These are phyloP conservation scores for Peniophora sp. DNA, from an alignment of 1,284 basidiomycete genomes.

Conservation along the genomic window DNA sequence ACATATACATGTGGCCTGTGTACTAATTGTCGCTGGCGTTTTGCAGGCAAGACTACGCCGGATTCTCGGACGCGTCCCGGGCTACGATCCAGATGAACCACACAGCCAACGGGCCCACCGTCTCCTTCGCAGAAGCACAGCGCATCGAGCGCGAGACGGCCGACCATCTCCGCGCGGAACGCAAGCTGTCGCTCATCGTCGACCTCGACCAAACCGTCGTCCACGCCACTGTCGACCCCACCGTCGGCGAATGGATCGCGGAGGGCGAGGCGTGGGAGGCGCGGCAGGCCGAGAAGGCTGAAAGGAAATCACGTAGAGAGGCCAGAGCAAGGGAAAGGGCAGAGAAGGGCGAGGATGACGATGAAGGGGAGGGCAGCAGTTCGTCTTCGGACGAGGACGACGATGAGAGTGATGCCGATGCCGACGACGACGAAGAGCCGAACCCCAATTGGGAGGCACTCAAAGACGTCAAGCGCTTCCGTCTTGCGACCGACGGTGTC, in stretches of 20 bases:
- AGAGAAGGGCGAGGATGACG: conserved; percentile 15
- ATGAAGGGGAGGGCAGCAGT: conserved; percentile 9
- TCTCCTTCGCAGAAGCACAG: conserved; percentile 81
- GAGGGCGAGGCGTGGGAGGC: conserved; percentile 75
- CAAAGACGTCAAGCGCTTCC: conserved; percentile 84
- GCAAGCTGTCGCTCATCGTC: conserved; percentile 90
- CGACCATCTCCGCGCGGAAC: conserved; percentile 63
- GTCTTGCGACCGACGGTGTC: conserved; percentile 67
- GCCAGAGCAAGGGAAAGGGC: conserved; percentile 14
- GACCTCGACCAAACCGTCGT: conserved; percentile 99
- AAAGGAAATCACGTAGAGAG: conserved; percentile 17
- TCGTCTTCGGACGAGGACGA: conserved; percentile 20
- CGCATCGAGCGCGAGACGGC: conserved; percentile 82
- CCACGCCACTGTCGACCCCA: conserved; percentile 97
- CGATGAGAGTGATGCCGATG: conserved; percentile 31
- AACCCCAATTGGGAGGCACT: conserved; percentile 89
- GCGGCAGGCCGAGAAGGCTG: conserved; percentile 29
- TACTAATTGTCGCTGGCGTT: conserved; percentile 9
- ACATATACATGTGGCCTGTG: not conserved
- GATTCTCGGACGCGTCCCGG: conserved; percentile 72
- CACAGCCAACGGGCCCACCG: conserved; percentile 69
- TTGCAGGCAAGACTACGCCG: conserved; percentile 78
- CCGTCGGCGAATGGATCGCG: conserved; percentile 93
- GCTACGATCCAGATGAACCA: conserved; percentile 85
- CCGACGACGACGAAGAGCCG: conserved; percentile 45